Evolutionary conservation across 108 stramenopile genomes (phyloP), one percentile per base, ranked within the genome.

Genomic region (Schizochytrium sp.): DNA sequence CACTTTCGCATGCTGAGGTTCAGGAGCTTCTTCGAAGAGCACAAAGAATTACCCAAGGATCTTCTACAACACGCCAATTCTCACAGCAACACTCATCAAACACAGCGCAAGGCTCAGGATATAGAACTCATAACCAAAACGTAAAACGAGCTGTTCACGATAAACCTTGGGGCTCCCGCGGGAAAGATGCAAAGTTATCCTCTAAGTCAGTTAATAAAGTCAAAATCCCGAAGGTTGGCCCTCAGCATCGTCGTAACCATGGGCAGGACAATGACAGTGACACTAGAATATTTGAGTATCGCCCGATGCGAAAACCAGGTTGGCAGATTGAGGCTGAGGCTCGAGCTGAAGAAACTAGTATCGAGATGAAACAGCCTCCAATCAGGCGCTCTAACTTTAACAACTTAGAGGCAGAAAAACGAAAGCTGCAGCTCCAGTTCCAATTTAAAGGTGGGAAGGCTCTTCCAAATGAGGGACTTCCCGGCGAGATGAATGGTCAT

Each of bases 361-460:
- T 58, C 13, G 13, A 58, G 10, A 17, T 58, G 64, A 7, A 38
- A 44, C 64, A 69, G 64, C 42, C 64, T 38, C 64, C 64, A 13
- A 7, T 69, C 19, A 69, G 44, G 44, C 64, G 64, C 12, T 1
- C 64, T 12, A 15, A 44, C 3, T 69, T 28, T 3, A 69, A 69
- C 76, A 83, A 83, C 2, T 53, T 55, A 10, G 87, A 87, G 41
- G n/a, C 28, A 1, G 87, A 87, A n/a, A 87, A 87, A 57, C 56
- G 56, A 8, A 56, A 56, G 5, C 56, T 87, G 3, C 87, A 87
- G 87, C 56, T 87, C 17, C 55, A 56, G 56, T 87, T 87, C 40
- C 87, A 87, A 19, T 87, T 87, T 45, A 87, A 87, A n/a, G 87
- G 87, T 3, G 87, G 87, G 10, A 87, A 57, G 42, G 87, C 87